Base-by-base conservation (phyloP, 1,139 yeast genomes). In the Suhomyces bribrorum region DNA sequence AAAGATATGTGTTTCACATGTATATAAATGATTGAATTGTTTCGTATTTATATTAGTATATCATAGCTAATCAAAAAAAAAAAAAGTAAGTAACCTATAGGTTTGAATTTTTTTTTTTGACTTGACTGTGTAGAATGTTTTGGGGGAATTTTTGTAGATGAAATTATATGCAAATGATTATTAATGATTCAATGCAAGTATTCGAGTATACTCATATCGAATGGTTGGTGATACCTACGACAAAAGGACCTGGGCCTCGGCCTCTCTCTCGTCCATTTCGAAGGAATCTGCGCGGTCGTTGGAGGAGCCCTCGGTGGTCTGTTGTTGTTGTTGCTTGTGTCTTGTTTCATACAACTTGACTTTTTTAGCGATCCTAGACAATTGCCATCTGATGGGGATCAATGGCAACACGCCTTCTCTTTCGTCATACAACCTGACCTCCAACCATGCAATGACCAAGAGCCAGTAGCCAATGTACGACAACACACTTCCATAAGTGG, bases 401-500 rank as follows among this genome's bases (percentile, higher is more conserved):
- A 56, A 34, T 3, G 71, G 69, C 31, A 64, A 55, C n/a, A 48
- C 42, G 2, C 70, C 72, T 32, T 56, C 46, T 32, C 50, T 54
- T 35, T 66, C 73, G 35, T 66, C 71, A 44, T 52, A 56, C 29
- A 54, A 34, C 23, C 43, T 49, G 29, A 48, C 27, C 32, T 50
- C 50, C 48, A 68, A 56, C 42, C 62, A 49, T 6, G 34, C 35
- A 7, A 59, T 57, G 0, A 69, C 54, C n/a, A 53, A 54, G 2
- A 55, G 9, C 77, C 76, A 71, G 45, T 70, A 71, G 2, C 55
- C 37, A 29, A 58, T 59, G 48, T 71, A 71, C 28, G 69, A 58
- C 3, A 56, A 49, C 1, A 71, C 73, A 49, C 75, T 68, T 8
- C 75, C 75, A 46, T 69, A 69, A 1, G 77, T 70, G 7, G 77